Conservation (phyloP, 2,329 filamentous ascomycete genomes). For the Nemania sp. region DNA sequence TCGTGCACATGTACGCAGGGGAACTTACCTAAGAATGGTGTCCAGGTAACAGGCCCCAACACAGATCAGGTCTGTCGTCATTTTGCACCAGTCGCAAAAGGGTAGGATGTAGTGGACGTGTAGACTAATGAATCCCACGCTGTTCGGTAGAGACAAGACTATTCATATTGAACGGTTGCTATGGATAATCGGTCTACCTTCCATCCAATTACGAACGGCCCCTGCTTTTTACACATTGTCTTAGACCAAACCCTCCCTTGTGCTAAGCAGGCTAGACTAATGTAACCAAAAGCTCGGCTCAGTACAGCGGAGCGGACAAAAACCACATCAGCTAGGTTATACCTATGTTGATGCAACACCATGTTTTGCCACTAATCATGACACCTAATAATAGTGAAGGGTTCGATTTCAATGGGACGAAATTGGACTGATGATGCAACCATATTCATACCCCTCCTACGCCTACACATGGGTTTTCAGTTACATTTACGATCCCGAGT, state of each 20-base stretch:
- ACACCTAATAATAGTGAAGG: slow-evolving; percentile 7
- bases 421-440: slow-evolving; percentile 14
- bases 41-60: slow-evolving; percentile 72
- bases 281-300: slow-evolving; percentile 1
- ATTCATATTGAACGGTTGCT: neutral
- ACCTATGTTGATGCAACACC: slow-evolving; percentile 4
- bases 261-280: neutral
- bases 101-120: slow-evolving; percentile 1
- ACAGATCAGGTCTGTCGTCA: slow-evolving; percentile 62
- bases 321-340: neutral
- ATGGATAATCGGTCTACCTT: neutral
- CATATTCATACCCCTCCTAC: neutral
- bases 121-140: slow-evolving; percentile 14
- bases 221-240: neutral
- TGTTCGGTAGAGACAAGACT: neutral
- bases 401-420: slow-evolving; percentile 1
- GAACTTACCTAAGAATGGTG: slow-evolving; percentile 65
- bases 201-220: neutral
- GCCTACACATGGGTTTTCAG: neutral
- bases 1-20: neutral
- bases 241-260: neutral
- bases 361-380: neutral
- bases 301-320: slow-evolving; percentile 1
- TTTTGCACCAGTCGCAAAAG: slow-evolving; percentile 8
- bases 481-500: slow-evolving; percentile 5